Conservation (phyloP, 768 basidiomycete genomes). For the Mycena pura region DNA sequence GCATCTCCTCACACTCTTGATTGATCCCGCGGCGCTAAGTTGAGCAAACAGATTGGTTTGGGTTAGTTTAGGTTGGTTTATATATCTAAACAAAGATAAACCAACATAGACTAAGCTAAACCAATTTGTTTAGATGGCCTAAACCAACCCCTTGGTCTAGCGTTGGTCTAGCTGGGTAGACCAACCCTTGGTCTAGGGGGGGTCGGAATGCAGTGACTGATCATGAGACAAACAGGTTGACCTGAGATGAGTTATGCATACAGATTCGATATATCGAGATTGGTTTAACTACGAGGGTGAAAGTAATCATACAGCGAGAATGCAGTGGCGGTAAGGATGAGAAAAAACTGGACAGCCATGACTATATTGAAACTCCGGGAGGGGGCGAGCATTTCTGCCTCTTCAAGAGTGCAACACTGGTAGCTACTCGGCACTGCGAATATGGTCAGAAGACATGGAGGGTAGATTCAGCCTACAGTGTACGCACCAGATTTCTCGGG, state of each 20-base stretch:
- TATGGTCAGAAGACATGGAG: neutral
- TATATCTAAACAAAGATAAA: too few relatives aligned
- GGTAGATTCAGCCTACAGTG: neutral
- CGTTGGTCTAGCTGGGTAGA: too few relatives aligned
- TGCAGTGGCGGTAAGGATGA: neutral
- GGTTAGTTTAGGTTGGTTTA: too few relatives aligned
- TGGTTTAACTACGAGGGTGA: neutral
- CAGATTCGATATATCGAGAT: neutral
- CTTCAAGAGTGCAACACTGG: neutral
- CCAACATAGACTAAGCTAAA: too few relatives aligned
- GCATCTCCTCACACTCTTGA: too few relatives aligned
- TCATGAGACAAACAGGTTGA: neutral
- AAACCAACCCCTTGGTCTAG: too few relatives aligned
- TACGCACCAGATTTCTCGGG: neutral
- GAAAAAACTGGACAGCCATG: neutral
- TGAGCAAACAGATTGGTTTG: too few relatives aligned
- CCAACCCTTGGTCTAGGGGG: too few relatives aligned
- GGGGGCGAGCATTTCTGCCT: neutral
- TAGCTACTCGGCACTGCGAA: neutral
- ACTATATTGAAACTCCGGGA: neutral
- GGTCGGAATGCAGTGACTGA: too few relatives aligned
- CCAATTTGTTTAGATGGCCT: too few relatives aligned
- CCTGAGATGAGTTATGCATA: neutral
- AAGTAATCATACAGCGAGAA: neutral
- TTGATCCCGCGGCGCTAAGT: too few relatives aligned